phyloP scores from a whole-genome alignment of 192 early-diverging fungal genomes.

The Linnemannia hyalina region DNA sequence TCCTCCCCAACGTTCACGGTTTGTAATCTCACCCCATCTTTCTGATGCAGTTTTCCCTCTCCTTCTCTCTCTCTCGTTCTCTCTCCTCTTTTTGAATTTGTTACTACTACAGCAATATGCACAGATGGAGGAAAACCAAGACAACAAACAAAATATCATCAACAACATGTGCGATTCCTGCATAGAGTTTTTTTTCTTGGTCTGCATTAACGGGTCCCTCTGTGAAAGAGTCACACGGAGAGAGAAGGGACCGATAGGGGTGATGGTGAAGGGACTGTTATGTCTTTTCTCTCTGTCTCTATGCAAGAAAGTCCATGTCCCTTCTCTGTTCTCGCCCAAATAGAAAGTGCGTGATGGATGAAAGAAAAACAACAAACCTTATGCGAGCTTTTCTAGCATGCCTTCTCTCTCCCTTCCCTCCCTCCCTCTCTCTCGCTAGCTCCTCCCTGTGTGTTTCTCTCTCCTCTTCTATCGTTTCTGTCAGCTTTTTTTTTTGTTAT shows the following conservation, averaged over 20 bases:
- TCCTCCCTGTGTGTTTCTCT: not conserved
- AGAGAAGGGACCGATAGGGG: not conserved
- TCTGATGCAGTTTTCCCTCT: not conserved
- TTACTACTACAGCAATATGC: not conserved
- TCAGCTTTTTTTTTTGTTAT: not conserved
- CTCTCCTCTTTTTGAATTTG: not conserved
- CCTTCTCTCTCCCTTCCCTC: not conserved
- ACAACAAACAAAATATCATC: not conserved
- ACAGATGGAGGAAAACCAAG: not conserved
- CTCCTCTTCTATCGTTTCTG: not conserved
- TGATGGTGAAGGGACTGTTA: not conserved
- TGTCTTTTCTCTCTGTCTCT: not conserved
- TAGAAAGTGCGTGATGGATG: not conserved
- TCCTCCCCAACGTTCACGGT: not conserved
- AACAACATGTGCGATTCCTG: not conserved
- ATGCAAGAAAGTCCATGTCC: not conserved
- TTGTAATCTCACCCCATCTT: not conserved
- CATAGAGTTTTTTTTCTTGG: slow-evolving; percentile 1
- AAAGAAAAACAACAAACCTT: not conserved
- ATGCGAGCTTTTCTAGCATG: not conserved
- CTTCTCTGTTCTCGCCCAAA: not conserved
- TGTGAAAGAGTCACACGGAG: not conserved
- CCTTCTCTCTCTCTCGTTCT: too few species aligned
- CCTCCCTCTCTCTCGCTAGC: not conserved
- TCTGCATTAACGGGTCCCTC: not conserved